These are phyloP conservation scores for Cornus controversa DNA, from an alignment of 148 eudicot genomes.

Conservation along the genomic window DNA sequence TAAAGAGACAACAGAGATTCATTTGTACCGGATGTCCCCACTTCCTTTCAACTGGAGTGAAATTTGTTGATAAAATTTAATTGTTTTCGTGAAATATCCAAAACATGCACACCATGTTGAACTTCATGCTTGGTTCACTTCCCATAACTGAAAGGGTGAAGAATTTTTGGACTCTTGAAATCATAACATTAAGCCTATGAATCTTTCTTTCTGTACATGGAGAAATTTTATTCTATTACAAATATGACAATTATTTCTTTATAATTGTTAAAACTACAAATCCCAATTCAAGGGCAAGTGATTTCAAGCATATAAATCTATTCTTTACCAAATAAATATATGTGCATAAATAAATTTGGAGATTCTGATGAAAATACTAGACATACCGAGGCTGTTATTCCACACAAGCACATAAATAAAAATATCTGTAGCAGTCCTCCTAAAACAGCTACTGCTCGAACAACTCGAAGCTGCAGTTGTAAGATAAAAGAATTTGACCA, in stretches of 20 bases:
- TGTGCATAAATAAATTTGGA: background rate
- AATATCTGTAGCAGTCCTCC: slow-evolving; percentile 92
- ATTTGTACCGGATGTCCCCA: background rate
- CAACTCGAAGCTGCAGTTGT: slow-evolving; percentile 79
- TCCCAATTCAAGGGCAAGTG: background rate
- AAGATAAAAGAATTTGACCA: slow-evolving; percentile 9
- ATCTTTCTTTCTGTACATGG: background rate
- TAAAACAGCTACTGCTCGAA: slow-evolving; percentile 92
- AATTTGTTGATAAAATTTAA: background rate
- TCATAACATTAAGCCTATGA: background rate
- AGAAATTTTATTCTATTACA: background rate
- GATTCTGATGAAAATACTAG: slow-evolving; percentile 11
- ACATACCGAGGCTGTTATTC: slow-evolving; percentile 88
- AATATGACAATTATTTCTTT: background rate
- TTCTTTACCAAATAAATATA: background rate
- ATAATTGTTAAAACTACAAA: background rate
- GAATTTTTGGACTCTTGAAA: background rate
- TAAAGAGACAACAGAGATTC: background rate
- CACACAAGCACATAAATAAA: slow-evolving; percentile 87
- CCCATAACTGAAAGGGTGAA: background rate
- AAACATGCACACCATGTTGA: background rate
- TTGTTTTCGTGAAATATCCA: background rate
- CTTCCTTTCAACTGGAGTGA: background rate
- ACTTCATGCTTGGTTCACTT: background rate
- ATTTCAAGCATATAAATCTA: background rate